Conservation (phyloP, 495 filamentous ascomycete species). For the Amphirosellinia nigrospora region DNA sequence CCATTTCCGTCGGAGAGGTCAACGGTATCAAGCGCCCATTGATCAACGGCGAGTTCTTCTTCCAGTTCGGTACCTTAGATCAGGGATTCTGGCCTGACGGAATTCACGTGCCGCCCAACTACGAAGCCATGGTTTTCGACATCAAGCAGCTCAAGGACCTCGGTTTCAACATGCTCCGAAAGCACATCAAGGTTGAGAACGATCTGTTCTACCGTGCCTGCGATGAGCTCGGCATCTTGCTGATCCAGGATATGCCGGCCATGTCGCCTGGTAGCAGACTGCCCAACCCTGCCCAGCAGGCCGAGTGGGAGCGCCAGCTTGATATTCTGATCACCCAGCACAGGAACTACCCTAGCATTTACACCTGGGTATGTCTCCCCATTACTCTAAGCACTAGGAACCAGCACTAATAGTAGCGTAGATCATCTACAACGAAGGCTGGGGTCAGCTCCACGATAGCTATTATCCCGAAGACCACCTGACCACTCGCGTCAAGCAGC, state of each 20-base stretch:
- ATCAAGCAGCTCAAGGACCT: slow-evolving; percentile 63
- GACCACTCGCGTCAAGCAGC: slow-evolving; percentile 55
- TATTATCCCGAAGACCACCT: slow-evolving; percentile 61
- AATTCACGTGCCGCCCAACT: slow-evolving; percentile 63
- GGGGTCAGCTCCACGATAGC: slow-evolving; percentile 60
- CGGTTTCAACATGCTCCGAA: slow-evolving; percentile 71
- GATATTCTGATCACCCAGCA: slow-evolving; percentile 65
- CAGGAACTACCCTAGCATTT: slow-evolving; percentile 67
- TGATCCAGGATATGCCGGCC: slow-evolving; percentile 74
- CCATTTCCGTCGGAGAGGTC: slow-evolving; percentile 57
- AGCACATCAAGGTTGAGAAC: slow-evolving; percentile 74
- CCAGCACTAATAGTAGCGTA: slow-evolving; percentile 32
- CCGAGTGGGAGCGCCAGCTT: slow-evolving; percentile 67
- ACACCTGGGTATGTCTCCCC: slow-evolving; percentile 46
- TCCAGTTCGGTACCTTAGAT: slow-evolving; percentile 70
- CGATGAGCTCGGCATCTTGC: slow-evolving; percentile 65
- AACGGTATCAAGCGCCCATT: slow-evolving; percentile 66
- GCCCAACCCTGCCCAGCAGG: slow-evolving; percentile 57
- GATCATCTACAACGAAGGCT: slow-evolving; percentile 76
- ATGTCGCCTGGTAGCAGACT: slow-evolving; percentile 48
- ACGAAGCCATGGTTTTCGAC: slow-evolving; percentile 71
- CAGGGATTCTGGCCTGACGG: slow-evolving; percentile 76
- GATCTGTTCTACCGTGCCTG: slow-evolving; percentile 71
- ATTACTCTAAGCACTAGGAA: not conserved
- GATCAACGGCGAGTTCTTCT: slow-evolving; percentile 68